A percentile compares a stretch with the other conserved stretches of the same genome.
Evolutionary conservation across 2,329 filamentous ascomycete genomes (phyloP).

Genomic region (Fusarium pseudoanthophilum): DNA sequence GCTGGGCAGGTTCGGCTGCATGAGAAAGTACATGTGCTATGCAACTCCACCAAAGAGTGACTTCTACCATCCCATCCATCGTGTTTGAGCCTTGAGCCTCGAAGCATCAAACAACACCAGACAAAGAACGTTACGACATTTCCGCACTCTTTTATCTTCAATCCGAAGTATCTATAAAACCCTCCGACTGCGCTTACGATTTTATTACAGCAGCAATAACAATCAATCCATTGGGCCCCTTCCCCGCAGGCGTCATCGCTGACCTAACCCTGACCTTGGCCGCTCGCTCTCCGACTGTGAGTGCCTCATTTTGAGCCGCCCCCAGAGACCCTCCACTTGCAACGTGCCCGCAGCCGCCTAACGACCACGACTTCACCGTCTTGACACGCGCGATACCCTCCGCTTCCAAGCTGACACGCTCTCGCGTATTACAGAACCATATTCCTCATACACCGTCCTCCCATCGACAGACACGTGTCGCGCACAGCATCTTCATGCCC

Average conservation of each 20-base stretch:
- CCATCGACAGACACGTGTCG: constrained; percentile 46
- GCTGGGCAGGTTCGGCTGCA: constrained; percentile 43
- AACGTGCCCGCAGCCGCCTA: constrained; percentile 38
- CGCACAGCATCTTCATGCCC: constrained; percentile 53
- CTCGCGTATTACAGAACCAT: constrained; percentile 32
- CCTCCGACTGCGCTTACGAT: constrained; percentile 17
- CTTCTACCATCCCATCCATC: constrained; percentile 44
- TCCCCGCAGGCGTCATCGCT: constrained; percentile 53
- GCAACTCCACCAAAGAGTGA: constrained; percentile 49
- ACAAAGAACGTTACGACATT: constrained; percentile 35
- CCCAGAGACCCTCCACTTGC: constrained; percentile 45
- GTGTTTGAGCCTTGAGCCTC: constrained; percentile 34
- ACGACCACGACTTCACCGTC: constrained; percentile 25
- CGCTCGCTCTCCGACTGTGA: constrained; percentile 46
- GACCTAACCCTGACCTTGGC: constrained; percentile 52
- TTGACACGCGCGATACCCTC: constrained; percentile 36
- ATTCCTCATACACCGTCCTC: constrained; percentile 25
- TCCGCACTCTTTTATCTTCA: constrained; percentile 17
- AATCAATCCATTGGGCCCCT: constrained; percentile 30
- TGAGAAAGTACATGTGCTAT: constrained; percentile 50
- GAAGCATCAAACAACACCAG: constrained; percentile 39
- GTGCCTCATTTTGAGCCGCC: constrained; percentile 52
- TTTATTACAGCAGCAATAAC: constrained; percentile 28
- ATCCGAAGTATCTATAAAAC: constrained; percentile 22
- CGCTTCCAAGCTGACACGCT: constrained; percentile 37